These are phyloP conservation scores for Salix koriyanagi DNA, from an alignment of 345 rosid genomes.

Conservation along the genomic window DNA sequence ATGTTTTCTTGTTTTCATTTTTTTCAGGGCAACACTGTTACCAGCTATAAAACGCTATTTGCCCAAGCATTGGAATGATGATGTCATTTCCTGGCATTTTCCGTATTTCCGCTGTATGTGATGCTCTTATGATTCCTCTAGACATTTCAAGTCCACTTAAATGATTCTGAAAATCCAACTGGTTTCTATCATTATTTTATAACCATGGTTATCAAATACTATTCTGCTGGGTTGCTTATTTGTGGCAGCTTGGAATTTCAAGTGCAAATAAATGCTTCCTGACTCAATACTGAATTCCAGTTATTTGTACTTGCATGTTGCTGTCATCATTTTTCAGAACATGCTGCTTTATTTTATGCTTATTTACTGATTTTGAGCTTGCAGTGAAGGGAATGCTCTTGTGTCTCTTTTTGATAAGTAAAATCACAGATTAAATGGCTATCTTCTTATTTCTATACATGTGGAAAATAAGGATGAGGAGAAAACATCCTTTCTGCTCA, in stretches of 20 bases:
- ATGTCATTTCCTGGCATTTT: slow-evolving; percentile 63
- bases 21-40: slow-evolving; percentile 79
- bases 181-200: not conserved
- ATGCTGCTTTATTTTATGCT: not conserved
- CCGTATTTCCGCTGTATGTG: slow-evolving; percentile 80
- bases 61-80: slow-evolving; percentile 83
- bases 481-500: not conserved
- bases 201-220: not conserved
- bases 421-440: not conserved
- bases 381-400: not conserved
- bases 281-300: not conserved
- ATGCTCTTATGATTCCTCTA: not conserved
- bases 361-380: not conserved
- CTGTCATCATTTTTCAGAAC: not conserved
- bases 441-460: not conserved
- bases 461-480: too few species aligned
- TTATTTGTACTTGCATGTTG: not conserved
- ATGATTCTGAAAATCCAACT: not conserved
- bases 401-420: not conserved
- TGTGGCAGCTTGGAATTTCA: not conserved
- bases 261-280: not conserved
- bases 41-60: slow-evolving; percentile 70
- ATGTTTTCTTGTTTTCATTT: slow-evolving; percentile 16
- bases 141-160: not conserved
- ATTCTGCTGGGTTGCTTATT: not conserved